Base-by-base conservation (phyloP, 2,329 filamentous ascomycete species). In the Nothophaeocryptopus gaeumannii region DNA sequence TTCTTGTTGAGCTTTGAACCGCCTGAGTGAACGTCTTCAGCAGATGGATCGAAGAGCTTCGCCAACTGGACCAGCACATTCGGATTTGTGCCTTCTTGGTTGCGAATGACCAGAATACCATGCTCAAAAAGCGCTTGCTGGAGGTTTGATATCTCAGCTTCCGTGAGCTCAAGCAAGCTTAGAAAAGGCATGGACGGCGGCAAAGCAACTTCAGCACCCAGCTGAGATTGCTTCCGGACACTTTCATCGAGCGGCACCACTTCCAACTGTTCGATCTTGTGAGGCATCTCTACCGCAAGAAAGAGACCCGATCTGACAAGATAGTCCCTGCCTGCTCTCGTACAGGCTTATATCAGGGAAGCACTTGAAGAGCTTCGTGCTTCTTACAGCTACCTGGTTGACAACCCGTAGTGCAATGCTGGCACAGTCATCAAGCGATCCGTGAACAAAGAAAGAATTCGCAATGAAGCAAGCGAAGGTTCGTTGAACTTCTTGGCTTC, bases 11-110 rank as follows among this genome's bases (percentile, higher is more conserved):
- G 12, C n/a, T n/a, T n/a, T n/a, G n/a, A n/a, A n/a, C 59, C 59
- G 8, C 57, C 57, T 10, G 57, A 59, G 45, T 61, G 57, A 9
- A 55, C 50, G 14, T 57, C 53, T 12, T 39, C 39, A 12, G 53
- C 50, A 12, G 49, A 45, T 8, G 51, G 39, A 30, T 61, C 57
- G 45, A 61, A 57, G 10, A 58, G 9, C 30, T 56, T 51, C 15
- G 55, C 55, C 3, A 61, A 26, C 31, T 57, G 31, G 10, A 47
- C 42, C 10, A 61, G 48, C 5, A 51, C 35, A 12, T 44, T 37
- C 9, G 57, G 57, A 29, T 55, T 20, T 14, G 60, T 40, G 14
- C 56, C 55, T 10, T 39, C 20, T 45, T 60, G 55, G 26, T 57
- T 39, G 10, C 57, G 51, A 14, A 60, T 41, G 3, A 61, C 53